phyloP scores from a whole-genome alignment of 2,329 filamentous ascomycete genomes.

The Lasiodiplodia citricola region DNA sequence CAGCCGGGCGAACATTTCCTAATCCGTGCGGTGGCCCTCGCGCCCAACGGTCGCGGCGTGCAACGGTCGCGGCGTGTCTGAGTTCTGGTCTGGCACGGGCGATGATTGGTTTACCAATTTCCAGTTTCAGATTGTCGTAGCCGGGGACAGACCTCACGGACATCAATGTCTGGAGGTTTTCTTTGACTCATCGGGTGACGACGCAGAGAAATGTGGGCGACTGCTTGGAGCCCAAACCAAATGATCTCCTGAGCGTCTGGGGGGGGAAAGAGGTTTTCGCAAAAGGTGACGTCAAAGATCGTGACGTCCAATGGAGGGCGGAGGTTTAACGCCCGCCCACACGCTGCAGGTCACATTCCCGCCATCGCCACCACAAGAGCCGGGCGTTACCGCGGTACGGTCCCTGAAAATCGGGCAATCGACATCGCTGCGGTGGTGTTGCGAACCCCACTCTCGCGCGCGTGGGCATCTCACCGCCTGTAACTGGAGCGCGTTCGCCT shows the following conservation, averaged over 20 bases:
- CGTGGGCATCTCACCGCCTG: conserved; percentile 14
- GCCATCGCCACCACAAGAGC: conserved; percentile 10
- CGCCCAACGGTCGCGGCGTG: conserved; percentile 19
- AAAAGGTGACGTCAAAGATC: conserved; percentile 17
- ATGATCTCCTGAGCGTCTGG: conserved; percentile 2
- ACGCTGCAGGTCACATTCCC: conserved; percentile 13
- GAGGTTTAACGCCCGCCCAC: conserved; percentile 9
- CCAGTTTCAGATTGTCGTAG: conserved; percentile 19
- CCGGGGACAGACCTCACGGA: conserved; percentile 7
- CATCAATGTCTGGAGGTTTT: not conserved
- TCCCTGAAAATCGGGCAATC: conserved; percentile 24
- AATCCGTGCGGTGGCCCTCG: conserved; percentile 7
- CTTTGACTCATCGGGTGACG: conserved; percentile 20
- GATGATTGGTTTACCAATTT: conserved; percentile 17
- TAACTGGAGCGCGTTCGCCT: conserved; percentile 12
- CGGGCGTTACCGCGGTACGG: conserved; percentile 3
- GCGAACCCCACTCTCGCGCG: conserved; percentile 14
- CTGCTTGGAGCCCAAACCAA: not conserved
- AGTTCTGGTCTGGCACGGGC: not conserved
- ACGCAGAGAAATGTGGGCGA: not conserved
- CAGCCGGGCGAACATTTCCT: conserved; percentile 16
- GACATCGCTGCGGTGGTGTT: conserved; percentile 8
- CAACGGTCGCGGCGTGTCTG: conserved; percentile 6
- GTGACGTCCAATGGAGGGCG: conserved; percentile 17
- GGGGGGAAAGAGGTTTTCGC: not conserved